Conservation (phyloP, 371 early-diverging fungal species). For the Mortierella sp. region DNA sequence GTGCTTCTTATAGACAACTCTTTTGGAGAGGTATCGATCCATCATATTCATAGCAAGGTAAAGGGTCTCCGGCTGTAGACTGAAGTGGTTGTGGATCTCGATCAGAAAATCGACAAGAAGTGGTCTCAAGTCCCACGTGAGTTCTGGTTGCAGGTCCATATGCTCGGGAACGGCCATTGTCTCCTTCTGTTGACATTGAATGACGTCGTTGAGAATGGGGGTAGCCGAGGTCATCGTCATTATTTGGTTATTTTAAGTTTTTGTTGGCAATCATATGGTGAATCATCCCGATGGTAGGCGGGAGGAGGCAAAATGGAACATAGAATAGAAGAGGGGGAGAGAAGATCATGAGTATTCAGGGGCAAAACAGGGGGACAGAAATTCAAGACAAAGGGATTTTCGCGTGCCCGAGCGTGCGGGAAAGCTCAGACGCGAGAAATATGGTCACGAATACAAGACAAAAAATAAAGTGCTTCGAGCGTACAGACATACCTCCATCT, state of each 20-base stretch:
- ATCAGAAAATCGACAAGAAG: constrained; percentile 76
- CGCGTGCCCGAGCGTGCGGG: too few species aligned
- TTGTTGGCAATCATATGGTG: too few species aligned
- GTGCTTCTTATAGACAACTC: constrained; percentile 54
- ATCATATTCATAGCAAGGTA: constrained; percentile 75
- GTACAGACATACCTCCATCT: constrained; percentile 45
- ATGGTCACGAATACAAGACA: background rate
- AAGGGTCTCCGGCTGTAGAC: constrained; percentile 77
- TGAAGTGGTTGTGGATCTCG: constrained; percentile 73
- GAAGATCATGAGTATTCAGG: background rate
- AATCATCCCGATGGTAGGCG: too few species aligned
- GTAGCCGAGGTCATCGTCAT: too few species aligned
- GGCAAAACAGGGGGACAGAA: background rate
- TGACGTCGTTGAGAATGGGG: background rate
- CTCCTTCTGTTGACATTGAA: constrained; percentile 25
- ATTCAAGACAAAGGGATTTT: too few species aligned
- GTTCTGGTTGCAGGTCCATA: constrained; percentile 69
- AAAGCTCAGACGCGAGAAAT: background rate
- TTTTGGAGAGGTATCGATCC: constrained; percentile 68
- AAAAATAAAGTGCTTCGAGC: background rate
- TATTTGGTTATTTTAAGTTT: too few species aligned
- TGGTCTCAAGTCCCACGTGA: constrained; percentile 73
- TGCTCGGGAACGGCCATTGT: constrained; percentile 58
- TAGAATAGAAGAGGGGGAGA: too few species aligned
- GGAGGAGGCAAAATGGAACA: too few species aligned